These are phyloP conservation scores for Cryphonectria naterciae DNA, from an alignment of 2,329 filamentous ascomycete genomes.

Conservation along the genomic window DNA sequence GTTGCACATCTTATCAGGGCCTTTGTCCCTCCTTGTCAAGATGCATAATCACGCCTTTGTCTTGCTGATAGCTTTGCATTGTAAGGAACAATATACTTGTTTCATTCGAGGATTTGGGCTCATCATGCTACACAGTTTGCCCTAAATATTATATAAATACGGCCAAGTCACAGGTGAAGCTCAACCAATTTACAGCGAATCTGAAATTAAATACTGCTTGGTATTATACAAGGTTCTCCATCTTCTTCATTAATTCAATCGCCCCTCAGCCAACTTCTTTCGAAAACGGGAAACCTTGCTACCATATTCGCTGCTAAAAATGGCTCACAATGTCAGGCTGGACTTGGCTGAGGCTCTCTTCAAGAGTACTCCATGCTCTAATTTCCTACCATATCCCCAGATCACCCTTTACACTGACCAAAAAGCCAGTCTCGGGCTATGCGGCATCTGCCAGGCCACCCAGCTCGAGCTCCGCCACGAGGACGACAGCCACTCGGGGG, in stretches of 20 bases:
- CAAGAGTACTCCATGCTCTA: constrained; percentile 4
- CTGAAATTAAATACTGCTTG: not conserved
- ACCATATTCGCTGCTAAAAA: not conserved
- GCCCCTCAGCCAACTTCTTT: too few species aligned
- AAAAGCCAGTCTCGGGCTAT: not conserved
- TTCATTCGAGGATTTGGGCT: not conserved
- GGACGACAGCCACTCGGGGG: not conserved
- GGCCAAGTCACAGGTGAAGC: not conserved
- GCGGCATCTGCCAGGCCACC: constrained; percentile 21
- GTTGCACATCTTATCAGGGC: not conserved
- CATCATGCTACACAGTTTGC: not conserved
- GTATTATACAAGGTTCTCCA: not conserved
- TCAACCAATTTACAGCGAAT: not conserved
- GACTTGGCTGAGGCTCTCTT: constrained; percentile 17
- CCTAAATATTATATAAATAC: not conserved
- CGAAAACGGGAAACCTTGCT: not conserved
- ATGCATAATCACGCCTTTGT: not conserved
- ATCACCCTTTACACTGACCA: constrained; percentile 14
- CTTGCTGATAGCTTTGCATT: not conserved
- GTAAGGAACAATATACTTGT: not conserved
- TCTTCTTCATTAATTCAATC: not conserved
- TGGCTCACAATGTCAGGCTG: not conserved
- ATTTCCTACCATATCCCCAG: constrained; percentile 22
- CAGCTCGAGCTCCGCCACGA: constrained; percentile 3
- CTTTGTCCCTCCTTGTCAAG: not conserved